A percentile compares a stretch with the other conserved stretches of the same genome.
Conservation (phyloP, 2,329 filamentous ascomycete species). For the Xylaria sp. region DNA sequence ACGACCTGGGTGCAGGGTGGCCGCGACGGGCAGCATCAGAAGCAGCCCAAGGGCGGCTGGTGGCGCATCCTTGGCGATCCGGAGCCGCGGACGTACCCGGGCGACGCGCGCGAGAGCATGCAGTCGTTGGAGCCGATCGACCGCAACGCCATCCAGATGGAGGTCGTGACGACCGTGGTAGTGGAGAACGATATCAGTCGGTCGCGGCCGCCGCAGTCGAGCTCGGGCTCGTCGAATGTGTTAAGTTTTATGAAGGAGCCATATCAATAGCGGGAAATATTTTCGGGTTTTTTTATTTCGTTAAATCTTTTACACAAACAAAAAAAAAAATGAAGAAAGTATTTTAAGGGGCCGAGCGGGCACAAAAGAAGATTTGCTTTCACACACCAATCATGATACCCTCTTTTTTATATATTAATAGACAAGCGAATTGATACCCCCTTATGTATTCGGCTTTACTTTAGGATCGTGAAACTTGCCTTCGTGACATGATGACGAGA, state of each 20-base stretch:
- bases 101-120: conserved; percentile 22
- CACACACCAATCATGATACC: no score
- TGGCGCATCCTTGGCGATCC: conserved; percentile 21
- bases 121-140: conserved; percentile 22
- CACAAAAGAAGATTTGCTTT: no score
- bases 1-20: conserved; percentile 31
- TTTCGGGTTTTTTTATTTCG: no score
- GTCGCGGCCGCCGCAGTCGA: neutral
- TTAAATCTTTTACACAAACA: neutral
- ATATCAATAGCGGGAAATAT: neutral
- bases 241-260: conserved; percentile 2
- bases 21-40: conserved; percentile 7
- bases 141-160: conserved; percentile 29
- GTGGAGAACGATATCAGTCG: conserved; percentile 23
- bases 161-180: conserved; percentile 29
- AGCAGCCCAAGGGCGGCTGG: conserved; percentile 17
- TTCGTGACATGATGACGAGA: no score
- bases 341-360: neutral
- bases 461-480: no score
- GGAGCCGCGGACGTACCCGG: conserved; percentile 9
- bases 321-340: neutral
- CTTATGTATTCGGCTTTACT: no score
- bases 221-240: neutral
- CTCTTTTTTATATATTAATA: no score
- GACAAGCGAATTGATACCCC: no score